Evolutionary conservation across 1,284 basidiomycete species (phyloP), one percentile per base, ranked within the genome.

Genomic region (Ganoderma resinaceum): DNA sequence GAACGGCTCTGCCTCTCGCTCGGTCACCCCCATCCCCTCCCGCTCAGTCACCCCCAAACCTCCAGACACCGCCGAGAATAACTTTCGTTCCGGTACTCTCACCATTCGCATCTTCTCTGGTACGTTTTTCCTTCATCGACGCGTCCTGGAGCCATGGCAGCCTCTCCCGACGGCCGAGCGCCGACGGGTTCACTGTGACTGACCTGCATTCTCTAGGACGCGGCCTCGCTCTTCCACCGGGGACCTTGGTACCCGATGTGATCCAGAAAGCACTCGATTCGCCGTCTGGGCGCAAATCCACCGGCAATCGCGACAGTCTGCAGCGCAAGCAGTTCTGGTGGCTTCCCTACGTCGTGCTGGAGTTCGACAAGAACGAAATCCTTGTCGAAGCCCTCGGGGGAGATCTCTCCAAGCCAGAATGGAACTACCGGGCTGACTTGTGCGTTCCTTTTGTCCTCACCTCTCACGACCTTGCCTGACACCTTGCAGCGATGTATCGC

Each of bases 281-380:
- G 12, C 79, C 83, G 42, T 81, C 84, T 0, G 79, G 84, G 2
- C 84, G 90, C 63, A 83, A 82, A 43, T 87, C 88, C 1, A 84
- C 86, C 2, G 89, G 87, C 76, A 93, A 95, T 78, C 88, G 95
- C 58, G 95, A 96, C 76, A 95, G 92, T 77, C 83, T 97, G 80
- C 95, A 97, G 78, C 87, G 96, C 74, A 94, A 92, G 79, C 94
- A 95, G 70, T 90, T 90, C 79, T 98, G 96, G 96, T 98, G 95
- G 95, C 86, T 99, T 40, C 97, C 97, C 29, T 99, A 98, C 77
- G 92, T 98, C 79, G 96, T 98, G 49, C 90, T 98, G 73, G 97
- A 98, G 81, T 99, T 99, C 84, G 97, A 99, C 86, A 99, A 99
- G 89, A 99, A 99, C 82, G 97, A 99, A 81, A 92, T 99, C 73